Conservation (phyloP, 306 rosid genomes). For the Albizia julibrissin region DNA sequence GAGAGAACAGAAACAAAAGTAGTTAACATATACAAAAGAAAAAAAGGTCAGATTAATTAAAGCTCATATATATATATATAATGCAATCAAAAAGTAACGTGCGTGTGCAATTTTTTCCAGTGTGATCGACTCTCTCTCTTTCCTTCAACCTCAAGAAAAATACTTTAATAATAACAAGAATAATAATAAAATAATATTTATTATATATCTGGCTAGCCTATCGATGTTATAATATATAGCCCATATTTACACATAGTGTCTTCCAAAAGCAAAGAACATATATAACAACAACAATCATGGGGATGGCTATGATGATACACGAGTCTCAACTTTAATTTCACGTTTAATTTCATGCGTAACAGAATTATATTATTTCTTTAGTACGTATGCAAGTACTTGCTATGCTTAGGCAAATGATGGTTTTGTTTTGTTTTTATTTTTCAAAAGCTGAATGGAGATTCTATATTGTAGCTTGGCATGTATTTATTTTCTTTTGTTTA, state of each 20-base stretch:
- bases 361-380: conserved; percentile 32
- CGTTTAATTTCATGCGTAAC: conserved; percentile 44
- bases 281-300: conserved; percentile 39
- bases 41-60: conserved; percentile 41
- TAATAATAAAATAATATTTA: conserved; percentile 36
- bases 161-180: conserved; percentile 22
- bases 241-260: conserved; percentile 36
- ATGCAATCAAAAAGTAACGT: conserved; percentile 24
- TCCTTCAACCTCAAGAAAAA: conserved; percentile 68
- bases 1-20: conserved; percentile 18
- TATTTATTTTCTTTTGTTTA: background rate
- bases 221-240: conserved; percentile 35
- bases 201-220: conserved; percentile 31
- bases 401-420: conserved; percentile 30
- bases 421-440: background rate
- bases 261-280: conserved; percentile 30
- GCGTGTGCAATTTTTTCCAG: conserved; percentile 39
- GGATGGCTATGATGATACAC: conserved; percentile 52
- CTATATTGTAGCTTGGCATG: background rate
- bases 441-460: conserved; percentile 8
- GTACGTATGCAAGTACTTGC: conserved; percentile 43
- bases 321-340: conserved; percentile 47
- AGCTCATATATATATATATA: background rate
- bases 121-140: conserved; percentile 31
- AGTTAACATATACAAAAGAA: background rate